These are phyloP conservation scores for Candida coquimbonensis DNA, from an alignment of 805 yeast genomes.

Conservation along the genomic window DNA sequence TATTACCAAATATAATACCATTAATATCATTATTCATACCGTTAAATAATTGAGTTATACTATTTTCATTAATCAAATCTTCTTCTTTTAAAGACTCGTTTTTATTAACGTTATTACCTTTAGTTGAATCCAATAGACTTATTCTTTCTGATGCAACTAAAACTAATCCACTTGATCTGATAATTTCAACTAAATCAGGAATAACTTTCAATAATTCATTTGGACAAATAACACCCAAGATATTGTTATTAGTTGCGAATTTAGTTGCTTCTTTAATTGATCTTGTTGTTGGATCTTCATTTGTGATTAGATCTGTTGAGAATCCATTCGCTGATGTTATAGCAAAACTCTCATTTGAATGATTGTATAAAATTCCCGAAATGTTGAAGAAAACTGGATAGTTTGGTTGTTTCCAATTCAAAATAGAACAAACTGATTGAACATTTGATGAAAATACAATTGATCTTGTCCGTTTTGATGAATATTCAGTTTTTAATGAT, in stretches of 20 bases:
- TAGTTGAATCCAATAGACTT: too few relatives aligned
- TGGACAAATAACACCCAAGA: conserved; percentile 79
- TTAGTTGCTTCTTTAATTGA: conserved; percentile 77
- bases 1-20: conserved; percentile 58
- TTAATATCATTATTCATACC: conserved; percentile 34
- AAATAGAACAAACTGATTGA: conserved; percentile 83
- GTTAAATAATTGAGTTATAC: not conserved
- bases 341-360: conserved; percentile 24
- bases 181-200: conserved; percentile 67
- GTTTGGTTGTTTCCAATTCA: conserved; percentile 98
- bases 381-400: conserved; percentile 87
- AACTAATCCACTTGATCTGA: conserved; percentile 75
- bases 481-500: conserved; percentile 12
- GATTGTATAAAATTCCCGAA: conserved; percentile 48
- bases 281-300: conserved; percentile 42
- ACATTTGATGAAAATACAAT: conserved; percentile 81
- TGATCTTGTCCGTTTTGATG: conserved; percentile 41
- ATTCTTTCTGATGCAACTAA: conserved; percentile 57
- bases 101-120: not conserved
- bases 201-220: conserved; percentile 62
- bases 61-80: not conserved
- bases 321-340: conserved; percentile 38
- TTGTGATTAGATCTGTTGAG: conserved; percentile 16
- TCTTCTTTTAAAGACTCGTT: not conserved
- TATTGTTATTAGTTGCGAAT: conserved; percentile 75